Base-by-base conservation (phyloP, 2,329 filamentous ascomycete species). In the Fusarium caatingaense region DNA sequence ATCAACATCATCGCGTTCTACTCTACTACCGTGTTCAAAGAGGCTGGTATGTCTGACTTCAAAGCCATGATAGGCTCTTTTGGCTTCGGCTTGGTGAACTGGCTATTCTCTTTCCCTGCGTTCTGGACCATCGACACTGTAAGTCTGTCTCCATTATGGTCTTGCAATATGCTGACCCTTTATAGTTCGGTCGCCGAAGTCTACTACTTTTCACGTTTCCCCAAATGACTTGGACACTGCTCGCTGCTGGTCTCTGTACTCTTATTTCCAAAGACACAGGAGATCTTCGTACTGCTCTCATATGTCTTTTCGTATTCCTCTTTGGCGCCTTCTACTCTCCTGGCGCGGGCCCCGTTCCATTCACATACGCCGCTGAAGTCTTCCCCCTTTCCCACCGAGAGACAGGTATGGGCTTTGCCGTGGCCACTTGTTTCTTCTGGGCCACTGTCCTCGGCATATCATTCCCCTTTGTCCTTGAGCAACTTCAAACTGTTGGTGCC, bases 341-440 rank as follows among this genome's bases (percentile, higher is more conserved):
- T n/a, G 80, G 80, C 74, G 70, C 71, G 72, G 78, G 78, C 1
- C 77, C 77, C 0, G 34, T 79, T 1, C 76, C 77, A 1, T 78
- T 66, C 16, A 75, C 84, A n/a, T 88, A 88, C 75, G 85, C 84
- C 46, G 84, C 85, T 0, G 86, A 88, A 66, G 83, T 84, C 0
- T 87, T 88, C 67, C 86, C 86, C 1, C 77, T 87, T 8, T 87
- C 85, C 2, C 85, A 87, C 72, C 81, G 86, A 49, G 85, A 80
- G 32, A 72, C 80, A 8, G 79, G 79, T 1, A 73, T 59, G 16
- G 77, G 73, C 1, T 77, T 78, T 13, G 76, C 78, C 1, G 75
- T 80, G 16, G 76, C 73, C 25, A 69, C 78, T 57, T 72, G 80
- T 62, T 72, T 80, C 64, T 67, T 69, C 0, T 59, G 74, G 18